These are phyloP conservation scores for Sporodiniella umbellata DNA, from an alignment of 371 early-diverging fungal species.

Conservation along the genomic window DNA sequence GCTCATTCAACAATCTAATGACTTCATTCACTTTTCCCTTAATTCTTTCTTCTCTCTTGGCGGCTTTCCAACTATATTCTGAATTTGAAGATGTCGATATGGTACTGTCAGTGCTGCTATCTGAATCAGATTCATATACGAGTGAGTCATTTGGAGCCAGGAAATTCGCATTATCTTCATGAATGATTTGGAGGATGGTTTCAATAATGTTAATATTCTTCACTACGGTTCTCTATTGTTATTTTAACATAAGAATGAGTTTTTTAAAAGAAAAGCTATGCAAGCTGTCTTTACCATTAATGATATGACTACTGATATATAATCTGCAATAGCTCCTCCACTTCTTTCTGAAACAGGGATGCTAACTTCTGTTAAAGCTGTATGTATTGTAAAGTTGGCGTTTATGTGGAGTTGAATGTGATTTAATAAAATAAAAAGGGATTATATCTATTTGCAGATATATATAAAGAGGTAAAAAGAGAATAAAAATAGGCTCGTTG, in stretches of 20 bases:
- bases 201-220: slow-evolving; percentile 12
- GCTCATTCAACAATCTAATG: slow-evolving; percentile 11
- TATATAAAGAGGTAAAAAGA: no score
- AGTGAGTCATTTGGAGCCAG: slow-evolving; percentile 9
- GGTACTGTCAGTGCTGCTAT: slow-evolving; percentile 13
- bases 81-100: slow-evolving; percentile 5
- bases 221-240: slow-evolving; percentile 14
- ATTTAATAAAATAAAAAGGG: no score
- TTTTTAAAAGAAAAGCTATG: slow-evolving; percentile 10
- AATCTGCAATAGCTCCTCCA: slow-evolving; percentile 14
- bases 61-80: slow-evolving; percentile 2
- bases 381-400: no score
- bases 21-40: slow-evolving; percentile 14
- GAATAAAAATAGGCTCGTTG: no score
- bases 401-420: no score
- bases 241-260: slow-evolving; percentile 12
- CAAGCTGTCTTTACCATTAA: slow-evolving; percentile 11
- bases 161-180: slow-evolving; percentile 13
- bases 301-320: slow-evolving; percentile 10
- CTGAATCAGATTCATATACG: slow-evolving; percentile 16
- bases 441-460: no score
- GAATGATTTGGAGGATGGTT: slow-evolving; percentile 15
- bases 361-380: slow-evolving; percentile 8
- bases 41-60: slow-evolving; percentile 9
- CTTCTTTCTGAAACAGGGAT: slow-evolving; percentile 10